Base-by-base conservation (phyloP, 352 stramenopile species). In the Pythium biforme region DNA sequence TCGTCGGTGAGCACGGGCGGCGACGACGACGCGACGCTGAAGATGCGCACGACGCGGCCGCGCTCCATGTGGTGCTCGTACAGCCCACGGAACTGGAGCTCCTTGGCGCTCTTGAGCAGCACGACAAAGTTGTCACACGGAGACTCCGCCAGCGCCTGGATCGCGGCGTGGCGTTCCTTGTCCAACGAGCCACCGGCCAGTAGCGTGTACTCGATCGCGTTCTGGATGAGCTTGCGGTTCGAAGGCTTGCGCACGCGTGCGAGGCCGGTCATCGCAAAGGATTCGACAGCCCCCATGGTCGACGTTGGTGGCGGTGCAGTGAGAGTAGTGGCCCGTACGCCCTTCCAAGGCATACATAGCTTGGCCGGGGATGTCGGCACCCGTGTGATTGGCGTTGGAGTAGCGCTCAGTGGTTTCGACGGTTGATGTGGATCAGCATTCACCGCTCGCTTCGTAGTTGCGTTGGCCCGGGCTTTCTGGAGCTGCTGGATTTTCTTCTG, bases 201-300 rank as follows among this genome's bases (percentile, higher is more conserved):
- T 1, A 94, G 58, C 22, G 81, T 94, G 52, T 76, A 92, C 73
- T 90, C 80, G 55, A 92, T 55, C n/a, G 85, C 85, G 29, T 94
- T 92, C 54, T 92, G 83, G 25, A 94, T 77, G 11, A 92, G 61
- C 53, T 88, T 74, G 6, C 79, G 76, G 43, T 92, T 94, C 9
- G 81, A 90, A 17, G 79, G 69, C 4, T 67, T 62, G 0, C 55
- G 55, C 17, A 47, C 52, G 9, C 50, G 50, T 67, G 34, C 86
- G 84, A 9, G 27, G 29, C 23, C 40, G 15, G 39, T 40, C 14
- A 31, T 55, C 2, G 40, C 14, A 25, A 59, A 66, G n/a, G 59
- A 27, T 14, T 66, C 59, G 23, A 27, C 56, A 27, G 20, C 10
- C 9, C 26, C 55, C 19, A 33, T 47, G 2, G 22, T 23, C 0